A percentile compares a stretch with the other conserved stretches of the same genome.
phyloP scores from a whole-genome alignment of 495 filamentous ascomycete species.

The Cenococcum geophilum region DNA sequence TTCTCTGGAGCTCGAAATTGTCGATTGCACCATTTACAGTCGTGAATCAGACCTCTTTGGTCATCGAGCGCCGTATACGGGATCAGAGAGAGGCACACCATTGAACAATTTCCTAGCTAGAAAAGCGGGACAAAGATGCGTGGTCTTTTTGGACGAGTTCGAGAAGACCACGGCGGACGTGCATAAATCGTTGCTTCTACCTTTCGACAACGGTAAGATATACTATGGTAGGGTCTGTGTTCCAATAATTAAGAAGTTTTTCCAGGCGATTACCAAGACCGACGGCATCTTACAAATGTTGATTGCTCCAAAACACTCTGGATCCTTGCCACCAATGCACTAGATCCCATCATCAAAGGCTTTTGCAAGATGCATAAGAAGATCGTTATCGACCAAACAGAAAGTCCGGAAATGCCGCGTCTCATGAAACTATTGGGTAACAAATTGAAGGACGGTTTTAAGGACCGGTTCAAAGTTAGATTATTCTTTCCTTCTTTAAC shows the following conservation, averaged over 20 bases:
- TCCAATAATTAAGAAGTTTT: background rate
- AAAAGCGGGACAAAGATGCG: conserved; percentile 39
- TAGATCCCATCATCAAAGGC: conserved; percentile 38
- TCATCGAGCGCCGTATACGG: conserved; percentile 35
- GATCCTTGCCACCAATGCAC: conserved; percentile 50
- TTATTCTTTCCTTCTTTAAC: background rate
- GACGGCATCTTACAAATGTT: conserved; percentile 39
- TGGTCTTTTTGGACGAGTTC: conserved; percentile 56
- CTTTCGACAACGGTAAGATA: conserved; percentile 18
- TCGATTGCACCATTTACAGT: conserved; percentile 45
- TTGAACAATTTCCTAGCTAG: conserved; percentile 51
- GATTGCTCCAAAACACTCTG: conserved; percentile 53
- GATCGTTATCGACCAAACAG: background rate
- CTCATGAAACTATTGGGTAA: conserved; percentile 30
- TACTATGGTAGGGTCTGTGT: background rate
- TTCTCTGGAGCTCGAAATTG: conserved; percentile 36
- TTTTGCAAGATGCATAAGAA: conserved; percentile 5
- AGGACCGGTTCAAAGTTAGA: conserved; percentile 7
- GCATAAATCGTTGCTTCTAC: conserved; percentile 13
- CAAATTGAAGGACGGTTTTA: conserved; percentile 43
- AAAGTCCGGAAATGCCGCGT: background rate
- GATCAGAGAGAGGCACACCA: conserved; percentile 39
- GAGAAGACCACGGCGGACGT: conserved; percentile 47
- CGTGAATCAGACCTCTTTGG: conserved; percentile 47
- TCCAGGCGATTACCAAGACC: conserved; percentile 43